Evolutionary conservation across 257 asterid species (phyloP).

Genomic region (Nicotiana noctiflora): DNA sequence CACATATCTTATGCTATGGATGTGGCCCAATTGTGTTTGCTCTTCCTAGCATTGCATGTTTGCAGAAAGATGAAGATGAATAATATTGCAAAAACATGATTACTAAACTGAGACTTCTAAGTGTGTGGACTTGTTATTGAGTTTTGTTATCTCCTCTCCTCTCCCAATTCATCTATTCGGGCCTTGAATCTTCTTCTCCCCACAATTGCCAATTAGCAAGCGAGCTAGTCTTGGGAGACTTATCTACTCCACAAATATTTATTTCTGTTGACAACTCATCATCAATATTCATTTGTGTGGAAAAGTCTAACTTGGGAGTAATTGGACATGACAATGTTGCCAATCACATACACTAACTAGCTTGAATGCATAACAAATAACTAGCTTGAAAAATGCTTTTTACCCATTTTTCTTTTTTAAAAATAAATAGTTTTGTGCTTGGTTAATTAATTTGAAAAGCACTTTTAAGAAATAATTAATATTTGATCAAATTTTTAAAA

Average conservation of each 20-base stretch:
- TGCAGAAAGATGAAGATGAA: neutral
- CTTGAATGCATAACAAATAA: too few relatives aligned
- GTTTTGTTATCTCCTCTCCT: too few relatives aligned
- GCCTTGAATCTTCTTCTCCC: neutral
- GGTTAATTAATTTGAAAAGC: too few relatives aligned
- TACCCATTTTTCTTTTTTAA: too few relatives aligned
- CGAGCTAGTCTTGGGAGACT: neutral
- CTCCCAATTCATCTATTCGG: too few relatives aligned
- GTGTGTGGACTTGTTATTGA: too few relatives aligned
- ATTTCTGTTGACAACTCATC: neutral
- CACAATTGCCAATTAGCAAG: neutral
- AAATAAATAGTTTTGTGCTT: too few relatives aligned
- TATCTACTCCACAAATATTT: neutral
- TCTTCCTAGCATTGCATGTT: neutral
- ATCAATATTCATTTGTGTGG: neutral
- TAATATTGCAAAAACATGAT: neutral
- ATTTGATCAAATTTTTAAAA: too few relatives aligned
- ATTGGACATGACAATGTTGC: neutral
- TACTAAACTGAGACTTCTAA: too few relatives aligned
- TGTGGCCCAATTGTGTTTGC: neutral
- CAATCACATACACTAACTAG: too few relatives aligned
- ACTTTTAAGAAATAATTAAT: too few relatives aligned
- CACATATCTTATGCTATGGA: neutral
- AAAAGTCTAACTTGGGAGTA: neutral
- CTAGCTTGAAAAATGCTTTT: too few relatives aligned